Percentiles rank a stretch among this genome's conserved stretches.
Conservation (phyloP, 768 basidiomycete species). For the Phaeotremella fagi region DNA sequence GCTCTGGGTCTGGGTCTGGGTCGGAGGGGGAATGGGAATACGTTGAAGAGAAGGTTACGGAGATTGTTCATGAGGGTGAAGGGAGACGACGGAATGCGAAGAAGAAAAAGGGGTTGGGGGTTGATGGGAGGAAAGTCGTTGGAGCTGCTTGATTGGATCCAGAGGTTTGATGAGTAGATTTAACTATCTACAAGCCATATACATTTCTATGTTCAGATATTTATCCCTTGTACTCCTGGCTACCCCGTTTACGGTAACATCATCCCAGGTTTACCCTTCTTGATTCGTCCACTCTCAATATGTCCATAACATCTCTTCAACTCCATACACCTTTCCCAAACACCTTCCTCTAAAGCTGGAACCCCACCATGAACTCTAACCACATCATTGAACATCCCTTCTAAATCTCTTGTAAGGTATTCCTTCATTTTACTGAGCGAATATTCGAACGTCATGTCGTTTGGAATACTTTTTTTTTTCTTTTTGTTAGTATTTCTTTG, state of each 20-base stretch:
- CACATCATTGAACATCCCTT: slow-evolving; percentile 19
- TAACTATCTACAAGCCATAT: too few species aligned
- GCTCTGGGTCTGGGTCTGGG: too few species aligned
- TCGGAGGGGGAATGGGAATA: slow-evolving; percentile 29
- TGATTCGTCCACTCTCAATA: not conserved
- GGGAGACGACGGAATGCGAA: slow-evolving; percentile 12
- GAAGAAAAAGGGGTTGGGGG: slow-evolving; percentile 35
- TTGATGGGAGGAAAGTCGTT: slow-evolving; percentile 27
- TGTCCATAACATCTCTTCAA: slow-evolving; percentile 20
- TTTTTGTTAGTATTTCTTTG: not conserved
- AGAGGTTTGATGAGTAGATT: not conserved
- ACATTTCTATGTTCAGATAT: too few species aligned
- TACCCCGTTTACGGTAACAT: not conserved
- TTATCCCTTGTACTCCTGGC: too few species aligned
- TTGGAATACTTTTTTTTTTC: slow-evolving; percentile 28
- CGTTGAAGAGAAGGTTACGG: slow-evolving; percentile 19
- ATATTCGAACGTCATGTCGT: slow-evolving; percentile 35
- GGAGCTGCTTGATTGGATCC: slow-evolving; percentile 20
- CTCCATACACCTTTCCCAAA: slow-evolving; percentile 33
- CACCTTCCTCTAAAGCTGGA: slow-evolving; percentile 15
- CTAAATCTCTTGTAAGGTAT: slow-evolving; percentile 28
- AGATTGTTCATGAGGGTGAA: slow-evolving; percentile 16
- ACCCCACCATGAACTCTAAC: slow-evolving; percentile 20
- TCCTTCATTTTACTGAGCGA: slow-evolving; percentile 11
- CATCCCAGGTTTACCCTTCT: not conserved